phyloP scores from a whole-genome alignment of 129 eudicot genomes.

The Arctium minus region DNA sequence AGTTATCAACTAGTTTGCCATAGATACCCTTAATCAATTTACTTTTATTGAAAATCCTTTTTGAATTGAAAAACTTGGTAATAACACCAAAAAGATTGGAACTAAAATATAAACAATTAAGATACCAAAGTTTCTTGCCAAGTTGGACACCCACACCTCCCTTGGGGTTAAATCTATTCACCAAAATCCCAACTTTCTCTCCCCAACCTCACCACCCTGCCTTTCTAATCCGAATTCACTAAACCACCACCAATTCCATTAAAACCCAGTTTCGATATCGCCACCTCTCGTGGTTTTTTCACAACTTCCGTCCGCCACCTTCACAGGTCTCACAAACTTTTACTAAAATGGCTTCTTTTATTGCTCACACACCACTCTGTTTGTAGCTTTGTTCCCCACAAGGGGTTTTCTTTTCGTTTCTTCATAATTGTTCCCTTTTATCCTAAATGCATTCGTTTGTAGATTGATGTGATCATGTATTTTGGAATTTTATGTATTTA shows the following conservation, averaged over 20 bases:
- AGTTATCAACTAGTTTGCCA: no score
- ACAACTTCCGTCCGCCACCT: conserved; percentile 25
- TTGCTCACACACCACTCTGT: not conserved
- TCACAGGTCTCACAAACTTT: conserved; percentile 23
- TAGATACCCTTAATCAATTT: no score
- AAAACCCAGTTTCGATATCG: conserved; percentile 11
- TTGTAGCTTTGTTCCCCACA: conserved; percentile 2
- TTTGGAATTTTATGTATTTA: not conserved
- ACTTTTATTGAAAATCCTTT: not conserved
- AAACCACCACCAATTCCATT: not conserved
- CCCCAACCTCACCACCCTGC: conserved; percentile 30
- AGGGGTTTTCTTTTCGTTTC: conserved; percentile 12
- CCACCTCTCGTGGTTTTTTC: conserved; percentile 31
- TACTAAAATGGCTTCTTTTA: not conserved
- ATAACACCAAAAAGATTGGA: not conserved
- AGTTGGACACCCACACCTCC: not conserved
- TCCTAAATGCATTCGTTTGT: conserved; percentile 12
- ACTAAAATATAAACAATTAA: not conserved
- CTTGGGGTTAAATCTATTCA: not conserved
- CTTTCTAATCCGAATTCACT: not conserved
- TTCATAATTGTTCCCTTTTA: not conserved
- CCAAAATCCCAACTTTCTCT: conserved; percentile 21
- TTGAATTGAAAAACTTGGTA: not conserved
- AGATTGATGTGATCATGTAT: conserved; percentile 8
- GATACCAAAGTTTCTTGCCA: not conserved